phyloP scores from a whole-genome alignment of 768 basidiomycete species.

The Trametes villosa region DNA sequence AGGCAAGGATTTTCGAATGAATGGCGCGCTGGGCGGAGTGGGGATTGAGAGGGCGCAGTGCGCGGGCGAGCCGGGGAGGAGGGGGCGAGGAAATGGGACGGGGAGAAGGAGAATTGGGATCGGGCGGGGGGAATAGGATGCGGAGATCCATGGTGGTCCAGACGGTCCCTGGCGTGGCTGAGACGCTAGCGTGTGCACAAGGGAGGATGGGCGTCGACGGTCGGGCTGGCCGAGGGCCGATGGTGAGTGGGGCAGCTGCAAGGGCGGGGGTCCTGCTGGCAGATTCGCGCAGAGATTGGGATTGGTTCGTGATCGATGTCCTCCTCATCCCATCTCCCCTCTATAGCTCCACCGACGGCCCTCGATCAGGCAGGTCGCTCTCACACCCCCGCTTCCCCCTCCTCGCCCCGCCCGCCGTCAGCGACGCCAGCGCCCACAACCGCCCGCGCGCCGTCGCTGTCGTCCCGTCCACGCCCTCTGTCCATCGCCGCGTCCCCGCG shows the following conservation, averaged over 20 bases:
- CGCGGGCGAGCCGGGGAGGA: background rate
- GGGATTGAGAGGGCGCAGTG: too few relatives aligned
- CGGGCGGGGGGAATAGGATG: background rate
- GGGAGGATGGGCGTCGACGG: slow-evolving; percentile 1
- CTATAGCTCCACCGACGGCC: background rate
- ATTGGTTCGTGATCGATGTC: background rate
- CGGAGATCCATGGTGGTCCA: background rate
- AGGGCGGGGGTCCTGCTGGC: background rate
- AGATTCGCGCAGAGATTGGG: background rate
- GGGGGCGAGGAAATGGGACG: background rate
- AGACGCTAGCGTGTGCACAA: slow-evolving; percentile 12
- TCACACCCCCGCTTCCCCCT: slow-evolving; percentile 15
- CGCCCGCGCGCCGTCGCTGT: background rate
- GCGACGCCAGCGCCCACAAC: background rate
- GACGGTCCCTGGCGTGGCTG: slow-evolving; percentile 6
- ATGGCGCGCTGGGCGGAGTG: background rate
- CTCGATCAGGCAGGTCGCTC: slow-evolving; percentile 19
- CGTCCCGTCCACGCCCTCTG: background rate
- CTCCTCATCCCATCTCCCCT: background rate
- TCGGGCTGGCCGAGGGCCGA: background rate
- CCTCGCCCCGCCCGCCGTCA: background rate
- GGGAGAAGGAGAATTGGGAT: background rate
- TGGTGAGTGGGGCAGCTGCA: background rate
- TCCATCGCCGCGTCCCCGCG: background rate
- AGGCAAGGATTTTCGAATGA: background rate